Percentiles rank a stretch among this genome's conserved stretches.
These are phyloP conservation scores for Chrysanthemum lavandulifolium DNA, from an alignment of 129 eudicot genomes.

Conservation along the genomic window DNA sequence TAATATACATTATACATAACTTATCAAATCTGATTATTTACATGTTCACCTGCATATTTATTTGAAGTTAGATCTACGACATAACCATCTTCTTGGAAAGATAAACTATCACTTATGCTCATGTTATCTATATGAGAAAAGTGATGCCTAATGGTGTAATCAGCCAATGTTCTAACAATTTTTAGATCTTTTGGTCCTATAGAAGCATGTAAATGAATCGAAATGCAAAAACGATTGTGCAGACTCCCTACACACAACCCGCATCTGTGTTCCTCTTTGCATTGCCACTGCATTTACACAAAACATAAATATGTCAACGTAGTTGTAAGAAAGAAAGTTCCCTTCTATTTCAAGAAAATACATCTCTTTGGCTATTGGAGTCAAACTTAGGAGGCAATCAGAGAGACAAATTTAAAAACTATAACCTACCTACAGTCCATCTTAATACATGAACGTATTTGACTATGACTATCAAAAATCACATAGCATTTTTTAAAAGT, in stretches of 20 bases:
- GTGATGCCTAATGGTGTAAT: slow-evolving; percentile 88
- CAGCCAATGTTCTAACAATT: slow-evolving; percentile 79
- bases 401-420: too few relatives aligned
- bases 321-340: background rate
- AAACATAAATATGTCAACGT: background rate
- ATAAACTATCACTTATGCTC: slow-evolving; percentile 65
- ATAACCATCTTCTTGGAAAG: slow-evolving; percentile 66
- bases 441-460: too few relatives aligned
- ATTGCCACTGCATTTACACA: slow-evolving; percentile 75
- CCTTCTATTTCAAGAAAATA: background rate
- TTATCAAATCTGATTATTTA: background rate
- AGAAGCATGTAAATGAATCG: slow-evolving; percentile 90
- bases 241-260: too few relatives aligned
- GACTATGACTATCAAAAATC: too few relatives aligned
- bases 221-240: slow-evolving; percentile 88
- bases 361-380: background rate
- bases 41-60: slow-evolving; percentile 78
- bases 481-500: too few relatives aligned
- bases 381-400: background rate
- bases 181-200: slow-evolving; percentile 79
- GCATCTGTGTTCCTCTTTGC: slow-evolving; percentile 99
- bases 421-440: too few relatives aligned
- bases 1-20: slow-evolving; percentile 1
- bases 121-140: slow-evolving; percentile 88
- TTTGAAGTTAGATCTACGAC: slow-evolving; percentile 92